Evolutionary conservation across 371 early-diverging fungal genomes (phyloP), one percentile per base, ranked within the genome.

Genomic region (Rhizopus delemar): DNA sequence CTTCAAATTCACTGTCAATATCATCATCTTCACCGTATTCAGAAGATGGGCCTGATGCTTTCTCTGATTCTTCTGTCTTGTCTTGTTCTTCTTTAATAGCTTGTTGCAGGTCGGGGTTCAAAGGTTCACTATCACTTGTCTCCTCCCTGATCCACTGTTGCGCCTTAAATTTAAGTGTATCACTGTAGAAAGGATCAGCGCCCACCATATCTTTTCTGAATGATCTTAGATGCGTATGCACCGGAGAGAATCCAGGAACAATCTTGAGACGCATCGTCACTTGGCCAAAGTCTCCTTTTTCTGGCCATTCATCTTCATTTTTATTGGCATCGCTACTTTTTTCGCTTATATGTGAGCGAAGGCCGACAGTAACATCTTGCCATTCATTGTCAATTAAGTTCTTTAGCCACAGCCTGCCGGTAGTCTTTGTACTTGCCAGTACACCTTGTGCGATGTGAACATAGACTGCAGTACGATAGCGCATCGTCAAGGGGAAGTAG

Each of bases 401-500:
- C 11, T 71, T 71, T 11, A 77, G 46, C 78, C 78, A 77, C 29
- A 72, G 48, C 12, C 73, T 63, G 11, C 74, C 78, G 3, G 71
- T 68, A 9, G 67, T 60, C 16, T 65, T 72, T 8, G 57, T 56
- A 8, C 53, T 34, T 1, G 55, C 41, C 3, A 77, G 16, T 0
- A 57, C 28, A 0, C 75, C 69, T 59, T 74, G 69, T 5, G 38
- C 41, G 0, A 74, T 39, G 59, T 77, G 78, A 3, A 74, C 46
- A 56, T 77, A 77, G 3, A 77, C 3, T 4, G 78, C 74, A 36
- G 73, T 69, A 16, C 71, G 70, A 22, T 72, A 69, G 11, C 78
- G 72, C 78, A 74, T 77, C 46, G 53, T 65, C 5, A 77, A 43
- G 1, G 78, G 74, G 63, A 74, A 70, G 12, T 64, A 77, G 8